These are phyloP conservation scores for Colletotrichum camelliae DNA, from an alignment of 2,329 filamentous ascomycete species.

Conservation along the genomic window DNA sequence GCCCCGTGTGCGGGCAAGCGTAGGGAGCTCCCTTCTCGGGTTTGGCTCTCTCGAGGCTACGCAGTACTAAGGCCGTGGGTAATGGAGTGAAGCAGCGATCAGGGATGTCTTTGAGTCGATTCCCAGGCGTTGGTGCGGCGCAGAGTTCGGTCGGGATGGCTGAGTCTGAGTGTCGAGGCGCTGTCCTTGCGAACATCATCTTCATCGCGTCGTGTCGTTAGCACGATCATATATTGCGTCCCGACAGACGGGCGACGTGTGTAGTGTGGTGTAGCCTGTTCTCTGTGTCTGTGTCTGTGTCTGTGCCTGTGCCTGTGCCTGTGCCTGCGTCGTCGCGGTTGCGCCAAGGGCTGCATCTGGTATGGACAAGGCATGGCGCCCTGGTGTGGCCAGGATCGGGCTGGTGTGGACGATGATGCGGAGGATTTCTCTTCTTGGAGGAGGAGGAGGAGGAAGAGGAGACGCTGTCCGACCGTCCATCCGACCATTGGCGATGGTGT, in stretches of 20 bases:
- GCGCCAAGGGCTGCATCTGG: neutral
- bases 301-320: neutral
- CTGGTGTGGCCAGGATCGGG: neutral
- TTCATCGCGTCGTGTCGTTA: neutral
- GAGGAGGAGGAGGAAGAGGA: neutral
- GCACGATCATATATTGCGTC: neutral
- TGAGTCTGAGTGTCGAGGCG: neutral
- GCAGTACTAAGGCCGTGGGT: neutral
- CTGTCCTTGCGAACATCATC: slow-evolving; percentile 12
- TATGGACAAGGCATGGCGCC: slow-evolving; percentile 3
- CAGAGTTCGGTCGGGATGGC: neutral
- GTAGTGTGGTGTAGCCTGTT: neutral
- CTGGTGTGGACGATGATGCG: neutral
- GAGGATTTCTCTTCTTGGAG: neutral
- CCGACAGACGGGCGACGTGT: neutral
- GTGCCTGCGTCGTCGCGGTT: neutral
- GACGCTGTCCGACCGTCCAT: neutral
- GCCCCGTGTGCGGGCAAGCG: neutral
- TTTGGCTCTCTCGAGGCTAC: neutral
- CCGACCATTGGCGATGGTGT: neutral
- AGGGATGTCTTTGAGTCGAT: neutral
- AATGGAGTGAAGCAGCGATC: slow-evolving; percentile 1
- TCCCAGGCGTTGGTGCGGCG: neutral
- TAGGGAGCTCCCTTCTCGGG: neutral
- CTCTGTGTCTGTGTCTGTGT: neutral